Base-by-base conservation (phyloP, 2,329 filamentous ascomycete species). In the Cytospora leucostoma region DNA sequence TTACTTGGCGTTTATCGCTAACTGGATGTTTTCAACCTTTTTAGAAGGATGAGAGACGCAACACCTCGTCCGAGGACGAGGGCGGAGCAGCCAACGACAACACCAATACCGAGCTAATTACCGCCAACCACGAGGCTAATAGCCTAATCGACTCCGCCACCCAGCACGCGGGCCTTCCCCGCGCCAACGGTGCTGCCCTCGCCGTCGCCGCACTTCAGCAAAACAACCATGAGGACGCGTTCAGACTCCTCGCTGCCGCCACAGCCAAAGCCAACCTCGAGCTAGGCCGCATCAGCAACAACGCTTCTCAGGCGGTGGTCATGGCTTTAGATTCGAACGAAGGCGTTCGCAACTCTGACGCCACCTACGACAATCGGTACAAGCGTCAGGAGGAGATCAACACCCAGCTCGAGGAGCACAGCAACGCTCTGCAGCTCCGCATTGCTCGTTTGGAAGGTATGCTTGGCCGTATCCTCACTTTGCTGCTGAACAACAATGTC, bases 1-100 rank as follows among this genome's bases (percentile, higher is more conserved):
- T 52, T 52, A 53, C 49, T 59, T 59, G 40, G 57, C 47, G 57
- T 38, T 37, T 35, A 37, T 40, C 49, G 57, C 57, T 59, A 59
- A 59, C 47, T 52, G 57, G 57, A 59, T 52, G 57, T 3, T 44
- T 58, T 34, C 15, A 40, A n/a, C 7, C 19, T 7, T 59, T 57
- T 21, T 52, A 59, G 57, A 34, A 33, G 32, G 44, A 52, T 2
- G 8, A 51, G 15, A 7, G 19, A 12, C 19, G 47, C 21, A 59
- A 59, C 47, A 52, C 47, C 15, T 59, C 56, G n/a, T 59, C 56
- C 1, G 47, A 40, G 56, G 47, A 40, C 34, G 56, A 38, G 47
- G 56, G n/a, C 4, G 55, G 7, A n/a, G 10, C n/a, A 4, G 10
- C 2, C 17, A 11, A n/a, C 17, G 40, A 44, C 17, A 12, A 15